These are phyloP conservation scores for Elongisporangium undulatum DNA, from an alignment of 352 stramenopile genomes.

Conservation along the genomic window DNA sequence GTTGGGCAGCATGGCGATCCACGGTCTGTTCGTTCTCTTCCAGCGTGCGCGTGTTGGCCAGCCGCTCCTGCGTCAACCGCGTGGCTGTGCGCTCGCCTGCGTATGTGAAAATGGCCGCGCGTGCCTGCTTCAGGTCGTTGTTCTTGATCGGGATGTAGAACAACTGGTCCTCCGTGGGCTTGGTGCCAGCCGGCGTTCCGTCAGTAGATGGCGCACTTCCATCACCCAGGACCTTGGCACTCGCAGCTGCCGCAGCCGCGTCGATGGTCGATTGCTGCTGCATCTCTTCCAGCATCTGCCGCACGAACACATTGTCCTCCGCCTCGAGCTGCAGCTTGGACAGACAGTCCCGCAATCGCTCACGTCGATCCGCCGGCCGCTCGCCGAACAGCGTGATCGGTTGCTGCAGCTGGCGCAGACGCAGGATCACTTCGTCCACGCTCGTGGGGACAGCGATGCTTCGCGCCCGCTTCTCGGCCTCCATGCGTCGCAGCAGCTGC, in stretches of 20 bases:
- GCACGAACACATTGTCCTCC: slow-evolving; percentile 57
- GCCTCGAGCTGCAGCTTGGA: slow-evolving; percentile 72
- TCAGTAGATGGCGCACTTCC: not conserved
- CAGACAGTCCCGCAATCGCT: slow-evolving; percentile 90
- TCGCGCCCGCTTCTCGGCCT: slow-evolving; percentile 89
- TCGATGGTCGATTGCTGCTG: slow-evolving; percentile 22
- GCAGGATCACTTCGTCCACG: slow-evolving; percentile 86
- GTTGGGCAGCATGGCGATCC: slow-evolving; percentile 61
- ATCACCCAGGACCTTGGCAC: not conserved
- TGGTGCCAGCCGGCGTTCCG: slow-evolving; percentile 3
- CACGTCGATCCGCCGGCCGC: slow-evolving; percentile 90
- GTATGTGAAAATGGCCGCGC: slow-evolving; percentile 77
- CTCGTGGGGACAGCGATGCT: slow-evolving; percentile 93
- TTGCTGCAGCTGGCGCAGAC: slow-evolving; percentile 87
- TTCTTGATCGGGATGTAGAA: slow-evolving; percentile 84
- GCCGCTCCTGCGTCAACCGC: slow-evolving; percentile 51
- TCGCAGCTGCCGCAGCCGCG: slow-evolving; percentile 5
- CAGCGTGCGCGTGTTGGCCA: slow-evolving; percentile 23
- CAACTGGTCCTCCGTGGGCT: slow-evolving; percentile 57
- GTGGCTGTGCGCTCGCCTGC: slow-evolving; percentile 57
- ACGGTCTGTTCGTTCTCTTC: slow-evolving; percentile 40
- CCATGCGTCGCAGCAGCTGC: slow-evolving; percentile 79
- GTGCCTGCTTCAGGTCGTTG: slow-evolving; percentile 78
- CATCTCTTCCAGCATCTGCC: slow-evolving; percentile 52
- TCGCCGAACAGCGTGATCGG: slow-evolving; percentile 96